These are phyloP conservation scores for Phytopythium litorale DNA, from an alignment of 352 stramenopile genomes.

Conservation along the genomic window DNA sequence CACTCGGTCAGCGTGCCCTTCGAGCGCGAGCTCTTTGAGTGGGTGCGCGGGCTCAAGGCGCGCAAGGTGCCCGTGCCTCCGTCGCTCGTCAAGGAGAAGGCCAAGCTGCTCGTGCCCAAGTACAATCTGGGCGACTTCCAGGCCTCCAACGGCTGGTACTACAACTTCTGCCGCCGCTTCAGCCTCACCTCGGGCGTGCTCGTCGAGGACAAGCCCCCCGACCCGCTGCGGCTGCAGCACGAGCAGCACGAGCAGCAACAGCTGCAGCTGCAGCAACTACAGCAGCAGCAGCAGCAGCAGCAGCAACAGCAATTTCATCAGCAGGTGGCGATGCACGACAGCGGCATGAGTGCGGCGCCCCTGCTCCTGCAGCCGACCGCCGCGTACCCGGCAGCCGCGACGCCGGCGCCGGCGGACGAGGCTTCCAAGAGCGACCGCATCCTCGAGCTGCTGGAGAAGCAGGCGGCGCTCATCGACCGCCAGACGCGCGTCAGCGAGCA, in stretches of 20 bases:
- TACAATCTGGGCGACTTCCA: constrained; percentile 36
- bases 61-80: constrained; percentile 39
- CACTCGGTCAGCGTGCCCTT: constrained; percentile 34
- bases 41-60: constrained; percentile 37
- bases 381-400: background rate
- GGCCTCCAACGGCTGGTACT: constrained; percentile 52
- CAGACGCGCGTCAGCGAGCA: constrained; percentile 35
- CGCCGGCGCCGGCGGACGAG: background rate
- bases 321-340: constrained; percentile 12
- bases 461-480: constrained; percentile 28
- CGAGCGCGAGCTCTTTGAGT: constrained; percentile 40
- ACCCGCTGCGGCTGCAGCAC: constrained; percentile 1
- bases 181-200: constrained; percentile 26
- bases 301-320: constrained; percentile 25
- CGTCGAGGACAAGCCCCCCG: constrained; percentile 20
- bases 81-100: constrained; percentile 50
- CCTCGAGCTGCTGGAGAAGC: constrained; percentile 28
- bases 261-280: constrained; percentile 14
- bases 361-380: background rate
- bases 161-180: constrained; percentile 45
- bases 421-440: constrained; percentile 28
- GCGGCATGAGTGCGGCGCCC: background rate
- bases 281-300: constrained; percentile 8
- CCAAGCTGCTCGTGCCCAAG: constrained; percentile 42
- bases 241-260: constrained; percentile 26